Evolutionary conservation across 768 basidiomycete species (phyloP), one percentile per base, ranked within the genome.

Genomic region (Chalciporus piperatus): DNA sequence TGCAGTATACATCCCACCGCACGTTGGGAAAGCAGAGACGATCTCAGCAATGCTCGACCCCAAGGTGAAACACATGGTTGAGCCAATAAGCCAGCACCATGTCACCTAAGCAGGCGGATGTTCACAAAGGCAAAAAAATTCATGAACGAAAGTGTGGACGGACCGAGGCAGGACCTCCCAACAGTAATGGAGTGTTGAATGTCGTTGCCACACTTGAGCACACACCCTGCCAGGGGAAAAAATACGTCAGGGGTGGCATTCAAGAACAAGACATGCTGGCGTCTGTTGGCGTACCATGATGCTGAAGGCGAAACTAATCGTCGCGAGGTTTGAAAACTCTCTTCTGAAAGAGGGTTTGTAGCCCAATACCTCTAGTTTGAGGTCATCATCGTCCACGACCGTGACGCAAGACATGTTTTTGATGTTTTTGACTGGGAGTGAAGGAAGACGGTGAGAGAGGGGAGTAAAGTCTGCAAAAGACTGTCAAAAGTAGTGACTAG

Each of bases 251-350:
- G 45, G 45, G 17, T 40, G 42, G 33, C 30, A 1, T 9, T 13
- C 25, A 25, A 41, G 16, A 22, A 38, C 50, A 14, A 13, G 16
- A 48, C n/a, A n/a, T n/a, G n/a, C n/a, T n/a, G n/a, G n/a, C n/a
- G 22, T 11, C 39, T 38, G 54, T 17, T 45, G 30, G 9, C 20
- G 16, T 37, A 77, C 81, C 87, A 89, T 87, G 57, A 88, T 89
- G 61, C 84, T 86, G 72, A 86, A 88, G 17, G 86, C 84, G 65
- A 86, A 89, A 46, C 81, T 53, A 56, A 86, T 85, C 54, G 87
- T 89, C n/a, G 86, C 85, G 28, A 91, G 68, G 61, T 89, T 89
- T 7, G 86, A 82, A 60, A 93, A 93, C 74, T 93, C 91, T 51
- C 91, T 78, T 67, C 82, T 84, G 75, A 93, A 92, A 14, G 86